Base-by-base conservation (phyloP, 176 grass and related monocot genomes). In the Rhynchospora pubera region DNA sequence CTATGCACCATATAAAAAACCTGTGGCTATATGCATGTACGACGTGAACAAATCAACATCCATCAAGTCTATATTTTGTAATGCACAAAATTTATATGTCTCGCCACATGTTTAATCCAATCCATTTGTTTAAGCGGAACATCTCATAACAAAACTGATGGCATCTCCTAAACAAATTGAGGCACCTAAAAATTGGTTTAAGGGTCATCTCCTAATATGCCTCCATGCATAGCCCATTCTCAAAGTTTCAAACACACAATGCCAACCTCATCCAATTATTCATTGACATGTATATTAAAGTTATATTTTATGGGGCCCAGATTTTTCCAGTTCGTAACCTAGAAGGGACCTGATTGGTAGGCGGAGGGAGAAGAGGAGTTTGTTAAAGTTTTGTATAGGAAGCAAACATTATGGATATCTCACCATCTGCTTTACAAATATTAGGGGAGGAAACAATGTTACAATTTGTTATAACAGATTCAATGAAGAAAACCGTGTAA, bases 381-480 rank as follows among this genome's bases (percentile, higher is more conserved):
- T 18, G 87, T 88, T 88, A 85, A 85, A 88, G 65, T 65, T 88
- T 88, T 85, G 78, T 81, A 22, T 70, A 77, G 67, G 77, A 88
- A 85, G 87, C 87, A 85, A 88, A 77, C 87, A 88, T 88, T 55
- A 85, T 88, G 70, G 52, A 58, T 46, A 52, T 84, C 65, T 80
- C 78, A 62, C 78, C 59, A 21, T 80, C 34, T 80, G 22, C 55
- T 80, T 80, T 80, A 44, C 2, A 45, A 59, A 14, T 80, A 26
- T 57, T 61, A 61, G 59, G 57, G 57, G 57, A n/a, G 13, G 4
- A 43, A 80, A 80, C 59, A 15, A 62, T 58, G 32, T 62, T 77
- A 47, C n/a, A 46, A 61, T 79, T 60, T 80, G 32, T 80, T 14
- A 47, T 22, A 57, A 11, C n/a, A 46, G 2, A 2, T 0, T 61